Evolutionary conservation across 208 protist genomes (phyloP), one percentile per base, ranked within the genome.

Genomic region (Trypanosoma mega): DNA sequence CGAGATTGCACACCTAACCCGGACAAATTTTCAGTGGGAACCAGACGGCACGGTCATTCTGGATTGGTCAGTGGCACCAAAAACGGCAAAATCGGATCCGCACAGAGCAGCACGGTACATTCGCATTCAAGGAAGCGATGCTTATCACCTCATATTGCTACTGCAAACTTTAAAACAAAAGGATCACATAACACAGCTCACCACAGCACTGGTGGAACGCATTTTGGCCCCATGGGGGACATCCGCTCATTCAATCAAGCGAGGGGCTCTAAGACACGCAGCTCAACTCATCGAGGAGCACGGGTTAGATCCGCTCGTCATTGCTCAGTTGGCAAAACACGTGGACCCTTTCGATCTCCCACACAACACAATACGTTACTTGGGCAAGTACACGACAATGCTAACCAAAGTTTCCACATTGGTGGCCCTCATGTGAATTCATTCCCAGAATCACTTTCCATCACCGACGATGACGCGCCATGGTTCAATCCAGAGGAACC

Each of bases 1-100:
- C 18, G 50, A 56, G 50, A 31, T 56, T 23, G 24, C 18, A 56
- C n/a, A 11, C 18, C 50, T 56, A n/a, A 29, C 18, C 6, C 11
- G 8, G 30, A 31, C 6, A 24, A 36, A 6, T 36, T 45, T 11
- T 36, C 9, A 14, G 50, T 56, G 8, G 8, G n/a, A 56, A 9
- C 31, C 9, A 36, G 37, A 45, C 36, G 18, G 50, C 16, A 29
- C 9, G 23, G n/a, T 56, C 18, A 45, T 20, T 18, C 23, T 39
- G 12, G 12, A 16, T 6, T 39, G 34, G 34, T 39, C 34, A 12
- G 6, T 39, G 34, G 34, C 34, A 39, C 34, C 34, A 39, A 39
- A 39, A 12, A 39, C 12, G 34, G 12, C 34, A 6, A 39, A 39
- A 16, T 16, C 12, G 6, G 34, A 39, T 12, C 34, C 12, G 34